Percentiles rank a stretch among this genome's conserved stretches.
Conservation (phyloP, 2,329 filamentous ascomycete genomes). For the Celoporthe dispersa region DNA sequence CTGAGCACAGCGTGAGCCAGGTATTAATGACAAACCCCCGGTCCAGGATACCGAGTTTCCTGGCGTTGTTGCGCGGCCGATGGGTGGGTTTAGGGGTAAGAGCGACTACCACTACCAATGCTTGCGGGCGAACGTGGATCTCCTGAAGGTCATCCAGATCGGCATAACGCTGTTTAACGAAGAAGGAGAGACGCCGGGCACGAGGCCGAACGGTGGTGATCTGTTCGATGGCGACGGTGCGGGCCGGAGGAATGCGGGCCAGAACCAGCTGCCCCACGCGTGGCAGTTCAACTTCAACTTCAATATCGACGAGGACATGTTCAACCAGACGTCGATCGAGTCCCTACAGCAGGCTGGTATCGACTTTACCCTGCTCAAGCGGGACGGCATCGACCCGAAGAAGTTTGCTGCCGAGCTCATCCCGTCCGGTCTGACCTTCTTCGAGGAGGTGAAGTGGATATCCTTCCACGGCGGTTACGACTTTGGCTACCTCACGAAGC, state of each 20-base stretch:
- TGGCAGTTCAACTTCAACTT: slow-evolving; percentile 99
- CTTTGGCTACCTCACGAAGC: slow-evolving; percentile 95
- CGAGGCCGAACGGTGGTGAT: slow-evolving; percentile 60
- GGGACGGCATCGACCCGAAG: slow-evolving; percentile 86
- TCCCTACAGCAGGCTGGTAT: slow-evolving; percentile 91
- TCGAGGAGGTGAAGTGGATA: slow-evolving; percentile 91
- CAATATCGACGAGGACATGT: slow-evolving; percentile 94
- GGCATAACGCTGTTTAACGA: slow-evolving; percentile 92
- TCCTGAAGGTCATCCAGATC: slow-evolving; percentile 96
- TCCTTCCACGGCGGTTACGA: slow-evolving; percentile 98
- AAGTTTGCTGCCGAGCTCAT: slow-evolving; percentile 90
- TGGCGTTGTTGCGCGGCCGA: slow-evolving; percentile 93
- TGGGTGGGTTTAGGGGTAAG: slow-evolving; percentile 92
- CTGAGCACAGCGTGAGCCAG: background rate
- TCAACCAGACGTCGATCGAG: slow-evolving; percentile 91
- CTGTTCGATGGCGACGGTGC: slow-evolving; percentile 44
- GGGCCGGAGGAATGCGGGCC: slow-evolving; percentile 46
- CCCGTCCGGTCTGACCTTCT: slow-evolving; percentile 86
- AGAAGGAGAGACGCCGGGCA: slow-evolving; percentile 83
- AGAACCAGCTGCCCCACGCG: slow-evolving; percentile 74
- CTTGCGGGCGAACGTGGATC: slow-evolving; percentile 92
- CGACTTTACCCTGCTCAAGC: slow-evolving; percentile 82
- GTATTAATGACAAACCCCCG: slow-evolving; percentile 20
- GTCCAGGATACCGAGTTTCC: slow-evolving; percentile 94
- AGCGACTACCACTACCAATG: slow-evolving; percentile 99